These are phyloP conservation scores for Tylopilus felleus DNA, from an alignment of 768 basidiomycete genomes.

Conservation along the genomic window DNA sequence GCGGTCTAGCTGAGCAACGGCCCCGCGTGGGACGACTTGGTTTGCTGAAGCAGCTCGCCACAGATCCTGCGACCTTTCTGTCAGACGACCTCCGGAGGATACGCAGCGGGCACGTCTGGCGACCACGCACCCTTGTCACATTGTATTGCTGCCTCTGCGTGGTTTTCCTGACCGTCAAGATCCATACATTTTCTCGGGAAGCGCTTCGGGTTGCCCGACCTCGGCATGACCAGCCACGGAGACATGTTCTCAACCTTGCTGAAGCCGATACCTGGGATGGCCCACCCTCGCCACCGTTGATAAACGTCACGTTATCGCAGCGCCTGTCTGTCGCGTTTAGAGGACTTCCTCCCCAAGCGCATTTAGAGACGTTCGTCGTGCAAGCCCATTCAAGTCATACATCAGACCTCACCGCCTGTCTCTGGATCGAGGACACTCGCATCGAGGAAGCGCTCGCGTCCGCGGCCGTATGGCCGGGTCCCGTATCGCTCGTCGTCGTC, in stretches of 20 bases:
- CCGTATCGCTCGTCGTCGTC: constrained; percentile 48
- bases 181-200: constrained; percentile 14
- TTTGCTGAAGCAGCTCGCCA: constrained; percentile 27
- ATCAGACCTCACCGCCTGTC: constrained; percentile 42
- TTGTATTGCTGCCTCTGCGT: constrained; percentile 44
- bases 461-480: constrained; percentile 44
- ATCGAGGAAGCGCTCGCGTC: constrained; percentile 37
- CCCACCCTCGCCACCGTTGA: constrained; percentile 20
- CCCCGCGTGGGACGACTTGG: constrained; percentile 16
- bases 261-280: not conserved
- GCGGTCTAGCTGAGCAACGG: constrained; percentile 16
- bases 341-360: constrained; percentile 22
- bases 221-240: not conserved
- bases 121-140: constrained; percentile 32
- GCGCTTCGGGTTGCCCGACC: not conserved
- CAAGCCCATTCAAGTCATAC: constrained; percentile 10
- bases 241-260: not conserved
- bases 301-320: constrained; percentile 30
- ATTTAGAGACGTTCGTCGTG: constrained; percentile 38
- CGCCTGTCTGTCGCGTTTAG: constrained; percentile 37
- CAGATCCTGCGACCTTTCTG: constrained; percentile 24
- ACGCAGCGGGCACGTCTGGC: constrained; percentile 22
- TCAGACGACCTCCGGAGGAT: constrained; percentile 26
- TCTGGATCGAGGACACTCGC: constrained; percentile 42
- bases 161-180: constrained; percentile 34